A percentile compares a stretch with the other conserved stretches of the same genome.
Conservation (phyloP, 352 stramenopile species). For the Phytophthora podocarpi region DNA sequence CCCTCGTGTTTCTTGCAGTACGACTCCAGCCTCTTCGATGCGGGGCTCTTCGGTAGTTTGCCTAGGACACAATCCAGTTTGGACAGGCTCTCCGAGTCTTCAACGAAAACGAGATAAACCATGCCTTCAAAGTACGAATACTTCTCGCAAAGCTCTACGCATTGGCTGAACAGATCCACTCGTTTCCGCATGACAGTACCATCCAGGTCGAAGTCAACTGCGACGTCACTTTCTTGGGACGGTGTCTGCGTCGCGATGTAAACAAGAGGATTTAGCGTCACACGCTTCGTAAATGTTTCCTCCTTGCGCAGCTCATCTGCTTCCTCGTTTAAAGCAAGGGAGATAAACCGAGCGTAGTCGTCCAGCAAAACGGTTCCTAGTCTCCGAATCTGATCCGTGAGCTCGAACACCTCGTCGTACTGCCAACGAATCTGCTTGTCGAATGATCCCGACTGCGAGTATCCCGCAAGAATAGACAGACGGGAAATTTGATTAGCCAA, state of each 20-base stretch:
- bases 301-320: conserved; percentile 70
- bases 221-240: conserved; percentile 25
- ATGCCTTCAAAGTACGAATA: conserved; percentile 88
- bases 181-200: conserved; percentile 46
- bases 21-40: conserved; percentile 63
- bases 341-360: conserved; percentile 57
- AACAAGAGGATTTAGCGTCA: conserved; percentile 74
- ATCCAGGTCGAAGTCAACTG: conserved; percentile 39
- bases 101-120: conserved; percentile 68
- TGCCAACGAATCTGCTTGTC: conserved; percentile 53
- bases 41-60: conserved; percentile 50
- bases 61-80: conserved; percentile 81
- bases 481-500: conserved; percentile 68
- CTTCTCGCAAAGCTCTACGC: conserved; percentile 66
- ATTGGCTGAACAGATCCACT: conserved; percentile 55
- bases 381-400: conserved; percentile 62
- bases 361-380: conserved; percentile 62
- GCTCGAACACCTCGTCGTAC: conserved; percentile 67
- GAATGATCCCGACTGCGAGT: conserved; percentile 30
- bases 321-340: conserved; percentile 40
- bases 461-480: conserved; percentile 56
- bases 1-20: conserved; percentile 66
- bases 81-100: conserved; percentile 60
- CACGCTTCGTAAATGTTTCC: conserved; percentile 57
- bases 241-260: conserved; percentile 58